Evolutionary conservation across 257 asterid genomes (phyloP).

Genomic region (Verbena officinalis): DNA sequence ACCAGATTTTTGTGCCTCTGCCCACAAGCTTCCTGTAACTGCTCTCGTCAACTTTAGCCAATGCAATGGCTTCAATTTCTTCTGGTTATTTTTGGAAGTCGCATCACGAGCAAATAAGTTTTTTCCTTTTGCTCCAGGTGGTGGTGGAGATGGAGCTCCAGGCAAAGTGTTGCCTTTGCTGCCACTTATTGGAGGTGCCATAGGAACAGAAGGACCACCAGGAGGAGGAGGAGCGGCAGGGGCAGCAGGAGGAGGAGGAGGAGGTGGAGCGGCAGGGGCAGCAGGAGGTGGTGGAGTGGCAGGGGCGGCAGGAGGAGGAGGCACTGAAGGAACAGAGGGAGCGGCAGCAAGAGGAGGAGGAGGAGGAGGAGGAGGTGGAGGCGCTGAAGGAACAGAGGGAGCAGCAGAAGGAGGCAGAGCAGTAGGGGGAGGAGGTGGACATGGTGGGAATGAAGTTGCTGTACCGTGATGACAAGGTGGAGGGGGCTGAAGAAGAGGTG

Average conservation of each 20-base stretch:
- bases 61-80: constrained; percentile 89
- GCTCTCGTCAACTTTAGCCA: constrained; percentile 93
- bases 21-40: constrained; percentile 98
- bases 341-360: constrained; percentile 69
- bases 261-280: constrained; percentile 14
- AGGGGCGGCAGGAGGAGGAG: constrained; percentile 34
- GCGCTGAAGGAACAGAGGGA: constrained; percentile 10
- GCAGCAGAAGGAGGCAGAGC: constrained; percentile 7
- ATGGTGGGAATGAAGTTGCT: constrained; percentile 48
- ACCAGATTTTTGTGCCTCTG: constrained; percentile 82
- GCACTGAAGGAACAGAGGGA: too few relatives aligned
- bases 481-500: constrained; percentile 48
- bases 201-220: not conserved
- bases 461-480: constrained; percentile 35
- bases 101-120: constrained; percentile 55
- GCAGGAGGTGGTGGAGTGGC: constrained; percentile 3
- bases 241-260: constrained; percentile 24
- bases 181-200: constrained; percentile 32
- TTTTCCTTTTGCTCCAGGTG: constrained; percentile 68
- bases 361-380: constrained; percentile 44
- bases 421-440: constrained; percentile 28
- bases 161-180: constrained; percentile 30
- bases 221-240: constrained; percentile 84
- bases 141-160: constrained; percentile 78
- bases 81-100: constrained; percentile 58